A percentile compares a stretch with the other conserved stretches of the same genome.
Evolutionary conservation across 768 basidiomycete species (phyloP).

Genomic region (Boletus tomentosulus): DNA sequence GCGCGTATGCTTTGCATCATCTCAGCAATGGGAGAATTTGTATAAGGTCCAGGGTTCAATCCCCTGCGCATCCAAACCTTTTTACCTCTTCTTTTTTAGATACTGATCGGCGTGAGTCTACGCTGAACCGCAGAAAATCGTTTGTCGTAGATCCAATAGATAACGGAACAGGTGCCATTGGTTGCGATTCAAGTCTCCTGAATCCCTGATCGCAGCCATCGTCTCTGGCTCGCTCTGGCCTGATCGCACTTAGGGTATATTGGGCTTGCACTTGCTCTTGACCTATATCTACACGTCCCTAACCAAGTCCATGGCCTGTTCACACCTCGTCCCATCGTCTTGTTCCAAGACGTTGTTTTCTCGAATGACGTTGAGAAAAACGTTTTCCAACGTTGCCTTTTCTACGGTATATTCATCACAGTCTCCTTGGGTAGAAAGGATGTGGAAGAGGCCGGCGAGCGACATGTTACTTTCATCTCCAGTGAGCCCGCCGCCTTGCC

Average conservation of each 20-base stretch:
- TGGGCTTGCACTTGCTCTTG: not conserved
- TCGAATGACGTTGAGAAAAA: slow-evolving; percentile 67
- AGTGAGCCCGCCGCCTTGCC: not conserved
- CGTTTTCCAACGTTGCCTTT: slow-evolving; percentile 64
- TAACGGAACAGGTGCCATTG: no score
- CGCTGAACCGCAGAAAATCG: no score
- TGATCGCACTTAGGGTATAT: not conserved
- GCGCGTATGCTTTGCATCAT: slow-evolving; percentile 41
- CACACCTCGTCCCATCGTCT: slow-evolving; percentile 18
- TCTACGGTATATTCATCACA: slow-evolving; percentile 70
- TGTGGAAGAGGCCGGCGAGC: slow-evolving; percentile 55
- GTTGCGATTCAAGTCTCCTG: no score
- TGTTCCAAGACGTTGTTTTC: slow-evolving; percentile 56
- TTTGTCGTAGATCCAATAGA: no score
- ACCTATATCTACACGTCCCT: not conserved
- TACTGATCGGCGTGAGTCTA: no score
- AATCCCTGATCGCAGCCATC: no score
- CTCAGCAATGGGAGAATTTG: slow-evolving; percentile 19
- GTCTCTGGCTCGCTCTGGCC: no score
- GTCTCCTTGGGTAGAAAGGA: slow-evolving; percentile 47
- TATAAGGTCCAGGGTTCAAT: slow-evolving; percentile 43
- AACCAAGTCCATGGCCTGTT: no score
- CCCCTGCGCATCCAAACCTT: slow-evolving; percentile 38
- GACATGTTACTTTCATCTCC: slow-evolving; percentile 30
- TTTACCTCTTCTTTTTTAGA: not conserved